Conservation (phyloP, 257 asterid species). For the Coffea eugenioides region DNA sequence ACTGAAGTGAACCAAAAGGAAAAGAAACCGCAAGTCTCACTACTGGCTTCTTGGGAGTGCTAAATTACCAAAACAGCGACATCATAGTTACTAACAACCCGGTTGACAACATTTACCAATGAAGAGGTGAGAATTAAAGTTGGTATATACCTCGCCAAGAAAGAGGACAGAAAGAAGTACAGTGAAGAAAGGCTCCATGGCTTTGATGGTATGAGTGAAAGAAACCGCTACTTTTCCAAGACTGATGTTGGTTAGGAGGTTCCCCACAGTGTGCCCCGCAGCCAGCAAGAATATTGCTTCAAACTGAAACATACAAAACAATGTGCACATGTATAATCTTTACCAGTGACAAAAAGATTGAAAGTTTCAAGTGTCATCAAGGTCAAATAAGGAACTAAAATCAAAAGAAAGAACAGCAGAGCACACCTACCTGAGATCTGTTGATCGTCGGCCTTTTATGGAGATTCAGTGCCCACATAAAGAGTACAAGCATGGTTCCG, state of each 20-base stretch:
- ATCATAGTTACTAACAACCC: background rate
- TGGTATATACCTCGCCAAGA: slow-evolving; percentile 58
- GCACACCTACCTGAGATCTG: slow-evolving; percentile 50
- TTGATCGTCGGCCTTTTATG: slow-evolving; percentile 65
- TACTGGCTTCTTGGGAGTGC: background rate
- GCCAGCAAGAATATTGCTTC: slow-evolving; percentile 54
- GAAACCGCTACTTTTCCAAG: slow-evolving; percentile 89
- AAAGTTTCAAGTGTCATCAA: too few species aligned
- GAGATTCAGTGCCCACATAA: slow-evolving; percentile 77
- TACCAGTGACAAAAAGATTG: background rate
- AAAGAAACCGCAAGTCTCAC: background rate
- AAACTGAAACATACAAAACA: slow-evolving; percentile 34
- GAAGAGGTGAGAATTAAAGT: background rate
- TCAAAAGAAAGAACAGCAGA: background rate
- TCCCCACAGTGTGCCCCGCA: slow-evolving; percentile 76
- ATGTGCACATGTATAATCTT: background rate
- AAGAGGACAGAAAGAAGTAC: slow-evolving; percentile 67
- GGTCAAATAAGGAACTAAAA: too few species aligned
- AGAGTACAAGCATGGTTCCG: slow-evolving; percentile 51
- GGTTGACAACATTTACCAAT: background rate
- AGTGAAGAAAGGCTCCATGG: slow-evolving; percentile 95
- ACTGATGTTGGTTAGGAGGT: slow-evolving; percentile 80
- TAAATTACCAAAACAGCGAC: background rate
- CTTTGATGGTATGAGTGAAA: slow-evolving; percentile 93
- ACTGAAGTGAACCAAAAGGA: background rate